phyloP scores from a whole-genome alignment of 2,329 filamentous ascomycete genomes.

The Arthrobotrys sphaeroides region DNA sequence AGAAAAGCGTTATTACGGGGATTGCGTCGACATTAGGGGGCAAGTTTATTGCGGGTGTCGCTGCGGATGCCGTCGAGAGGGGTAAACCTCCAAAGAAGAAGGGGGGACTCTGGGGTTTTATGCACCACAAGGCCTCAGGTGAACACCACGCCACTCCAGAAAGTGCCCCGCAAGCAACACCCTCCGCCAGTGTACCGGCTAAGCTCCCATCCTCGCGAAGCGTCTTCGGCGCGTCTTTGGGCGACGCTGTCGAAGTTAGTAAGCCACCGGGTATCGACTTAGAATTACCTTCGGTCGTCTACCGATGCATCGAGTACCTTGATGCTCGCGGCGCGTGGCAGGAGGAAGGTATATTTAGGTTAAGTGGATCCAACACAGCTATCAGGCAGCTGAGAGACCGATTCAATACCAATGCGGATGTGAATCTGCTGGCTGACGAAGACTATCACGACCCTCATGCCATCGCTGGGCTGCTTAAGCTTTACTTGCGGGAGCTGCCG shows the following conservation, averaged over 20 bases:
- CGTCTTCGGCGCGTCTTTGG: conserved; percentile 85
- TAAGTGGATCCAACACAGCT: conserved; percentile 95
- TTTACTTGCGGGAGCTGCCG: conserved; percentile 91
- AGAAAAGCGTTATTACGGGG: conserved; percentile 77
- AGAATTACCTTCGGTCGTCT: conserved; percentile 88
- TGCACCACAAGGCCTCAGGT: conserved; percentile 74
- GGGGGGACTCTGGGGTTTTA: conserved; percentile 64
- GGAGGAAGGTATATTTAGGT: conserved; percentile 95
- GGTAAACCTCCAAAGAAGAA: conserved; percentile 76
- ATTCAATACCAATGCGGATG: conserved; percentile 91
- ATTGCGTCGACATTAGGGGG: conserved; percentile 80
- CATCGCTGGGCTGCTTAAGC: conserved; percentile 89
- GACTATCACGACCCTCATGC: conserved; percentile 96
- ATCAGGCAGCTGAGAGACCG: conserved; percentile 90
- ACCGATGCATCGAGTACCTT: conserved; percentile 93
- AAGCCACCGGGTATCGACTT: conserved; percentile 76
- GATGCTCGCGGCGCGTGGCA: conserved; percentile 79
- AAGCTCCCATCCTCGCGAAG: conserved; percentile 56
- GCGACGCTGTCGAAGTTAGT: conserved; percentile 85
- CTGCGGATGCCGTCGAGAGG: conserved; percentile 71
- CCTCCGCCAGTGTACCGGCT: conserved; percentile 31
- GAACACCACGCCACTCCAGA: conserved; percentile 19
- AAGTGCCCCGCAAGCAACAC: background rate
- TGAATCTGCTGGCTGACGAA: conserved; percentile 79
- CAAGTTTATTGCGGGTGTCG: conserved; percentile 68